phyloP scores from a whole-genome alignment of 75 land plant genomes.

The Pinus taeda region DNA sequence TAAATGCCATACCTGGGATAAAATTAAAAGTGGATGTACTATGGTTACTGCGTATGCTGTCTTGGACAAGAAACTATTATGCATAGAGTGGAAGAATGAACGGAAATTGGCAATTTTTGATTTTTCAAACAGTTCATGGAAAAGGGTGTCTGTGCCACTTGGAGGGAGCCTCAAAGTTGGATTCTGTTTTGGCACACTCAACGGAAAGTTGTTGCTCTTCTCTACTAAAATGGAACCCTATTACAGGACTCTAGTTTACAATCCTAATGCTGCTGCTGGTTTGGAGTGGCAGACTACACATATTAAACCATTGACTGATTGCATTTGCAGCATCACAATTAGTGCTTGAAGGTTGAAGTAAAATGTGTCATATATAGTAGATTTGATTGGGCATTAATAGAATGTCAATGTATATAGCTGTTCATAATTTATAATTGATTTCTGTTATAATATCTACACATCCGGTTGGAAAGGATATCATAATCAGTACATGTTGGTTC shows the following conservation, averaged over 20 bases:
- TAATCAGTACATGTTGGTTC: no score
- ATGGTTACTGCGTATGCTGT: conserved; percentile 78
- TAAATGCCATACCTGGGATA: conserved; percentile 40
- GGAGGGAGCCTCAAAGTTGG: conserved; percentile 54
- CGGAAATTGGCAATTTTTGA: conserved; percentile 58
- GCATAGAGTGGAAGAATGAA: conserved; percentile 86
- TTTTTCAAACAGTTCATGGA: conserved; percentile 60
- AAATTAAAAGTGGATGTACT: conserved; percentile 66
- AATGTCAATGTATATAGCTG: no score
- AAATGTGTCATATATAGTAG: no score
- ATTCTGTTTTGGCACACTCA: conserved; percentile 56
- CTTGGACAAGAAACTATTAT: conserved; percentile 53
- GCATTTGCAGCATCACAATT: conserved; percentile 68
- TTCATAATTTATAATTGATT: no score
- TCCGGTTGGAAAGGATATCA: no score
- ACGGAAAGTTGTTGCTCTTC: conserved; percentile 60
- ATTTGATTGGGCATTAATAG: no score
- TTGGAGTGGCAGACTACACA: conserved; percentile 57
- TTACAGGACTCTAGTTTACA: conserved; percentile 52
- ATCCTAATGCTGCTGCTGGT: conserved; percentile 54
- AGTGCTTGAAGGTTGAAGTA: conserved; percentile 25
- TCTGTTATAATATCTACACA: no score
- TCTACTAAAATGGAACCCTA: conserved; percentile 43
- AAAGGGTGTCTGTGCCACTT: conserved; percentile 52
- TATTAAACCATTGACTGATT: conserved; percentile 54